Evolutionary conservation across 2,329 filamentous ascomycete species (phyloP), one percentile per base, ranked within the genome.

Genomic region (Diaporthe sp.): DNA sequence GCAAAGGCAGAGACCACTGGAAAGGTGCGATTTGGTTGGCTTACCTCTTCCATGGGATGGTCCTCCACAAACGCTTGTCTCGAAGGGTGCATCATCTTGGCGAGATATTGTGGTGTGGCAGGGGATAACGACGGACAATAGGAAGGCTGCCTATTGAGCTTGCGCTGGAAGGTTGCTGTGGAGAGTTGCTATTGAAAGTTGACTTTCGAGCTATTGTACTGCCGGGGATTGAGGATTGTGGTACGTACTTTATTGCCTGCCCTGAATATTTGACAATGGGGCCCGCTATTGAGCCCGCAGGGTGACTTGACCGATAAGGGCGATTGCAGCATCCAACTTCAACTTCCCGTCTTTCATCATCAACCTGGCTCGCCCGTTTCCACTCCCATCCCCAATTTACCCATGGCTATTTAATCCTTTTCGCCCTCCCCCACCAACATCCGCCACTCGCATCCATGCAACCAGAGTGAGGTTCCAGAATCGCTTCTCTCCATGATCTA

Each of bases 21-120:
- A 67, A 72, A 73, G 47, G 25, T 55, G 42, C 55, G 71, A 72
- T 72, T 75, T 72, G 73, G 75, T 42, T 72, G 70, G 81, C 90
- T 87, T 89, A 94, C 93, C 87, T 93, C 90, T 72, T 89, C 85
- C 82, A 91, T 88, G 58, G 65, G 65, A 58, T 87, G 92, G 82
- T 98, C 96, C 88, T 98, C 96, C 78, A 98, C 95, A 85, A 97
- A 98, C 57, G 96, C 96, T 85, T 96, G 94, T 79, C 97, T 92
- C 83, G 96, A 92, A 75, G 96, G 96, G 87, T 98, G 96, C 87
- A 98, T 92, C 87, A 90, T 92, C 78, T 81, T 87, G 85, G 53
- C 71, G 51, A 55, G 28, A 22, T 6, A 12, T 20, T 22, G 8
- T 31, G 51, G 4, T 49, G 6, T 37, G 37, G 37, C 44, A 15